Conservation (phyloP, 176 grass and related monocot genomes). For the Musa schizocarpa region DNA sequence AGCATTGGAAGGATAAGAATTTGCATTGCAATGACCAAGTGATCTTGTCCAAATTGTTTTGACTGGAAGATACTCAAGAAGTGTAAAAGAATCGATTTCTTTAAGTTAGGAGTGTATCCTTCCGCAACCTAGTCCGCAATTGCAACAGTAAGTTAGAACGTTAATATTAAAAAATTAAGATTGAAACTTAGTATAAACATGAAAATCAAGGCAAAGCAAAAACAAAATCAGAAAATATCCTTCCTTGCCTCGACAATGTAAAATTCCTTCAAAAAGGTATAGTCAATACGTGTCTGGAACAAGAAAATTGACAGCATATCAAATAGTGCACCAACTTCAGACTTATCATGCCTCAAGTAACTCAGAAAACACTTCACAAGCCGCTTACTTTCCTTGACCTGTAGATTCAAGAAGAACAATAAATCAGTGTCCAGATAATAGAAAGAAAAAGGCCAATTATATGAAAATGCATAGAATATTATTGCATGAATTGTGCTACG, state of each 20-base stretch:
- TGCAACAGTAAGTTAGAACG: neutral
- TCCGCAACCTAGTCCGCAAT: conserved; percentile 67
- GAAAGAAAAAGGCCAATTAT: no score
- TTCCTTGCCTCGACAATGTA: conserved; percentile 85
- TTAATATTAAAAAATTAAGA: neutral
- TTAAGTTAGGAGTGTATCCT: conserved; percentile 76
- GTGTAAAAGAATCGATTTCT: conserved; percentile 80
- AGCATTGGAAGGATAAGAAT: conserved; percentile 99
- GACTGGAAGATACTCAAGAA: conserved; percentile 92
- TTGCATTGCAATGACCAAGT: conserved; percentile 97
- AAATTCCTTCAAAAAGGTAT: conserved; percentile 95
- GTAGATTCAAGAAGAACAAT: conserved; percentile 16
- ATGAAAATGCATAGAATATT: no score
- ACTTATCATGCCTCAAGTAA: conserved; percentile 76
- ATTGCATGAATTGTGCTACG: neutral
- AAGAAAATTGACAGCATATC: conserved; percentile 99
- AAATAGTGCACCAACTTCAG: conserved; percentile 89
- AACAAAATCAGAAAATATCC: neutral
- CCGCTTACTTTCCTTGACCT: conserved; percentile 99
- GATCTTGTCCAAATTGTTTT: conserved; percentile 95
- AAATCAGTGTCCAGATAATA: no score
- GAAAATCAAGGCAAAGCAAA: neutral
- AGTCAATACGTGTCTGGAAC: conserved; percentile 89
- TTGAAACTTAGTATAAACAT: neutral
- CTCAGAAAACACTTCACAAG: conserved; percentile 98